Percentiles rank a stretch among this genome's conserved stretches.
Evolutionary conservation across 2,329 filamentous ascomycete species (phyloP).

Genomic region (Penicillium sp.): DNA sequence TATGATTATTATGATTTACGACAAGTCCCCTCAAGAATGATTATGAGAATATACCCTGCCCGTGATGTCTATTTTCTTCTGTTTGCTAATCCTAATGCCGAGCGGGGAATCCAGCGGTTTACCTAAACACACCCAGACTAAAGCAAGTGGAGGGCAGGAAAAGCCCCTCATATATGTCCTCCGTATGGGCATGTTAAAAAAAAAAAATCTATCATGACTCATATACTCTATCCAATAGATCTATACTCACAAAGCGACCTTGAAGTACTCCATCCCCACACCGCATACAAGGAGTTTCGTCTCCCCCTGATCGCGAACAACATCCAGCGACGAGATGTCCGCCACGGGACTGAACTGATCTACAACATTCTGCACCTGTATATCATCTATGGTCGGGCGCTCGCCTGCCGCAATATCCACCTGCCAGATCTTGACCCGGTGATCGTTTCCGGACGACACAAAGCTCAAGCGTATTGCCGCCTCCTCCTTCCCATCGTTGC

Average conservation of each 20-base stretch:
- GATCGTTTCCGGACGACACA: slow-evolving; percentile 52
- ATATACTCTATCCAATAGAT: slow-evolving; percentile 1
- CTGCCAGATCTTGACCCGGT: slow-evolving; percentile 52
- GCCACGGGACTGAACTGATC: slow-evolving; percentile 56
- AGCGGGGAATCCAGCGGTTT: no score
- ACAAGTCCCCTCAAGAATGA: background rate
- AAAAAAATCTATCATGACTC: background rate
- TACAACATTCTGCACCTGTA: slow-evolving; percentile 31
- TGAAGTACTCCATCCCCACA: slow-evolving; percentile 56
- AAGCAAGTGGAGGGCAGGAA: no score
- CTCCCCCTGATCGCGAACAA: slow-evolving; percentile 32
- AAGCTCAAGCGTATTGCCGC: slow-evolving; percentile 28
- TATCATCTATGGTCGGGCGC: slow-evolving; percentile 23
- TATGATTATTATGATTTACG: background rate
- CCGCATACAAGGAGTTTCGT: slow-evolving; percentile 50
- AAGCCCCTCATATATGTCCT: no score
- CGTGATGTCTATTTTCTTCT: no score
- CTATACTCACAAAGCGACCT: slow-evolving; percentile 19
- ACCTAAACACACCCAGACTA: no score
- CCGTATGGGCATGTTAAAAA: no score
- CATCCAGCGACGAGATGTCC: slow-evolving; percentile 59
- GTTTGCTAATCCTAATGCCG: no score
- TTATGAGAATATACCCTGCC: background rate
- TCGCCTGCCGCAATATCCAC: slow-evolving; percentile 26
- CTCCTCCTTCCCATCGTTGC: background rate